These are phyloP conservation scores for Quercus mongolica DNA, from an alignment of 306 rosid species.

Conservation along the genomic window DNA sequence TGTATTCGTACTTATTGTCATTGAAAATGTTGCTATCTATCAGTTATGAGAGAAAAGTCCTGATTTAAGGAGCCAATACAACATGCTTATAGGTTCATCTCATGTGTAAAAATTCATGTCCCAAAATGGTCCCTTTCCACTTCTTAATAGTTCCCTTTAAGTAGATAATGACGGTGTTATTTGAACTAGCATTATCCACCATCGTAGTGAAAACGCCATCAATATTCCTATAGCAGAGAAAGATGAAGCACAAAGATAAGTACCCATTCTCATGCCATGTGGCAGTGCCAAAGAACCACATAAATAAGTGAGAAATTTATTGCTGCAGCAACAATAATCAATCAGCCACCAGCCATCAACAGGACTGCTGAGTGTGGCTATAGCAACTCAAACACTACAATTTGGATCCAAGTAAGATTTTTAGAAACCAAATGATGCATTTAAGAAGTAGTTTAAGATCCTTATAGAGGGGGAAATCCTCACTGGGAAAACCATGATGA, in stretches of 20 bases:
- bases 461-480: no score
- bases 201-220: no score
- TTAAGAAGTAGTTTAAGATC: not conserved
- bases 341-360: not conserved
- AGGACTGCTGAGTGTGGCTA: not conserved
- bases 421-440: not conserved
- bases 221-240: not conserved
- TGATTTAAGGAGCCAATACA: no score
- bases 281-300: not conserved
- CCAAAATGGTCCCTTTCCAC: no score
- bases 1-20: no score
- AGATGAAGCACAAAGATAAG: not conserved
- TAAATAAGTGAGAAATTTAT: not conserved
- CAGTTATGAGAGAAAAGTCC: no score
- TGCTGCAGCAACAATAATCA: not conserved
- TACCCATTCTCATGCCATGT: not conserved
- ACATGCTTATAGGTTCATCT: no score
- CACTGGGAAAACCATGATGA: not conserved
- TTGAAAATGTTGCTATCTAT: no score
- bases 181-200: no score
- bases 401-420: not conserved
- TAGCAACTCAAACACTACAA: not conserved
- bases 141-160: no score
- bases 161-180: no score
- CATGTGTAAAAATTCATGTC: no score